Base-by-base conservation (phyloP, 179 eudicot genomes). In the Carnegiea gigantea region DNA sequence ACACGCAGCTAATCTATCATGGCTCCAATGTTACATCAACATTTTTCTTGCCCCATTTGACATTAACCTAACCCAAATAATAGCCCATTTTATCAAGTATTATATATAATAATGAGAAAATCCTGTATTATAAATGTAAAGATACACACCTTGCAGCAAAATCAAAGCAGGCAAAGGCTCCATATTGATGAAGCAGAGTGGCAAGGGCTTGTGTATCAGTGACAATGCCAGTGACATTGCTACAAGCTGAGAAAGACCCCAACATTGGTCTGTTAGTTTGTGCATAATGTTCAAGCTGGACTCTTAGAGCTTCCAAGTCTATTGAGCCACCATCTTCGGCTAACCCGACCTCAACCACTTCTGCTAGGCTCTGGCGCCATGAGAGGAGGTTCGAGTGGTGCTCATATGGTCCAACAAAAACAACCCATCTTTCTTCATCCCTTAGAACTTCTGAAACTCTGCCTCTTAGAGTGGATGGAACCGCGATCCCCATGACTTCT, bases 331-430 rank as follows among this genome's bases (percentile, higher is more conserved):
- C 94, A 46, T 88, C 84, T 1, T 84, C 30, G 11, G 89, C 79
- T 46, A 91, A 38, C 8, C 93, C 90, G 11, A 95, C 89, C 89
- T 95, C 97, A 13, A 92, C 88, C 65, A 93, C 97, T 86, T 95
- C 91, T 0, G 92, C 98, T 17, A 95, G 83, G 88, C 97, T 95
- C 30, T 90, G 88, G 33, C 98, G 81, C 98, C 98, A 95, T 0
- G 98, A 95, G 18, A 93, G 95, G 48, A 93, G 83, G 89, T 95
- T 95, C 6, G 99, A 93, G 86, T 95, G 99, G 83, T 95, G 99
- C 88, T 95, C 98, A 57, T 86, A 88, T 5, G 99, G 98, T 8
- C 99, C 99, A 0, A 95, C 92, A 13, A 95, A 91, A 17, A 95
- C 97, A 0, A 95, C 93, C 98, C 98, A 95, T 73, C 95, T 86